Evolutionary conservation across 2,329 filamentous ascomycete genomes (phyloP).

Genomic region (Albifimbria verrucaria): DNA sequence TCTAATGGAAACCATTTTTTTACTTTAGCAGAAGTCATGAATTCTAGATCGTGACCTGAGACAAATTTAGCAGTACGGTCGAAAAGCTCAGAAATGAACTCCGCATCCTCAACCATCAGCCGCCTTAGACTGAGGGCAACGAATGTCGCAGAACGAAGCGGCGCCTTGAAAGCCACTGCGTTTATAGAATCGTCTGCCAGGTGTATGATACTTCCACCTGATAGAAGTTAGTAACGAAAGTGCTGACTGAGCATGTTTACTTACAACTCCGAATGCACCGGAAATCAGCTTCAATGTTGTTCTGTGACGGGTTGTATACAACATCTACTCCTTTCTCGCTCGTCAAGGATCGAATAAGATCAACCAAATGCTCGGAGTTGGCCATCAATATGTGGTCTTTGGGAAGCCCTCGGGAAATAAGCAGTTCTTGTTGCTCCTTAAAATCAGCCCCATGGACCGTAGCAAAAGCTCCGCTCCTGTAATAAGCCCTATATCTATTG

Average conservation of each 20-base stretch:
- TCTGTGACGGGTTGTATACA: conserved; percentile 43
- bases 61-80: conserved; percentile 11
- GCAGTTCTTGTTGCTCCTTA: conserved; percentile 30
- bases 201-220: background rate
- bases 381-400: conserved; percentile 35
- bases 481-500: conserved; percentile 35
- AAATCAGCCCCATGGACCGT: conserved; percentile 30
- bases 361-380: conserved; percentile 29
- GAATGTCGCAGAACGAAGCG: conserved; percentile 17
- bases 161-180: conserved; percentile 30
- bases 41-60: background rate
- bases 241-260: conserved; percentile 9
- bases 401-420: conserved; percentile 32
- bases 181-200: conserved; percentile 18
- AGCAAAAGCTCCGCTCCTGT: conserved; percentile 34
- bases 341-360: conserved; percentile 28
- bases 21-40: background rate
- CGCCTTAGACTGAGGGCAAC: conserved; percentile 29
- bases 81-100: conserved; percentile 27
- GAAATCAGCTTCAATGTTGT: conserved; percentile 25
- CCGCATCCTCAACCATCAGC: conserved; percentile 28
- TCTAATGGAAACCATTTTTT: conserved; percentile 15
- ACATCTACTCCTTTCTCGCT: conserved; percentile 34
- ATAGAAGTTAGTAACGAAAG: background rate
- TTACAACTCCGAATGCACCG: conserved; percentile 33